These are phyloP conservation scores for Diplodia intermedia DNA, from an alignment of 2,329 filamentous ascomycete species.

Conservation along the genomic window DNA sequence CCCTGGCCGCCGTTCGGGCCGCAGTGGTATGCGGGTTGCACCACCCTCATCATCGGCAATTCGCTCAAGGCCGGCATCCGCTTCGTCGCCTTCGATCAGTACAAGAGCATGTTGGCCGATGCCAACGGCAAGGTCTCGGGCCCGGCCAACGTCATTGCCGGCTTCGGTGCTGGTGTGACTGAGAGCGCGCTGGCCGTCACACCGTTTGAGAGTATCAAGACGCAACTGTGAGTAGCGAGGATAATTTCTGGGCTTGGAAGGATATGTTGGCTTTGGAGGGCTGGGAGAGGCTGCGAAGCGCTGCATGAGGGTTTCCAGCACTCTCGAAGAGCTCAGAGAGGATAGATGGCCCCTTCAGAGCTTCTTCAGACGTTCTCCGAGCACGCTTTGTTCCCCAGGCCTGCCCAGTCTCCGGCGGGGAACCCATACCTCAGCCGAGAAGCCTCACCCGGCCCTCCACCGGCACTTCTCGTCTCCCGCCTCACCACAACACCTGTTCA, in stretches of 20 bases:
- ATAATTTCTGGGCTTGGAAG: neutral
- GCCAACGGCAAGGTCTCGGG: slow-evolving; percentile 87
- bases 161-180: slow-evolving; percentile 92
- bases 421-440: neutral
- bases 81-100: slow-evolving; percentile 96
- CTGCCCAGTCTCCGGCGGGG: neutral
- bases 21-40: slow-evolving; percentile 98
- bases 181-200: slow-evolving; percentile 94
- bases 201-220: slow-evolving; percentile 98
- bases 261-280: neutral
- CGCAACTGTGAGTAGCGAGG: slow-evolving; percentile 67
- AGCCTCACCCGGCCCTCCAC: neutral
- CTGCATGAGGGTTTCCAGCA: neutral
- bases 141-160: slow-evolving; percentile 87
- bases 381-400: neutral
- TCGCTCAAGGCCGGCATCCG: slow-evolving; percentile 94
- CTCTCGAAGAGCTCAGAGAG: neutral
- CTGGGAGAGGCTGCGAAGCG: neutral
- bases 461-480: neutral
- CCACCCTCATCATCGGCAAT: slow-evolving; percentile 95
- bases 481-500: neutral
- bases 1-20: slow-evolving; percentile 92
- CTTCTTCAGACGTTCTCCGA: neutral
- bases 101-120: slow-evolving; percentile 83
- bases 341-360: no score